Evolutionary conservation across 768 basidiomycete genomes (phyloP), one percentile per base, ranked within the genome.

Genomic region (Naganishia randhawae): DNA sequence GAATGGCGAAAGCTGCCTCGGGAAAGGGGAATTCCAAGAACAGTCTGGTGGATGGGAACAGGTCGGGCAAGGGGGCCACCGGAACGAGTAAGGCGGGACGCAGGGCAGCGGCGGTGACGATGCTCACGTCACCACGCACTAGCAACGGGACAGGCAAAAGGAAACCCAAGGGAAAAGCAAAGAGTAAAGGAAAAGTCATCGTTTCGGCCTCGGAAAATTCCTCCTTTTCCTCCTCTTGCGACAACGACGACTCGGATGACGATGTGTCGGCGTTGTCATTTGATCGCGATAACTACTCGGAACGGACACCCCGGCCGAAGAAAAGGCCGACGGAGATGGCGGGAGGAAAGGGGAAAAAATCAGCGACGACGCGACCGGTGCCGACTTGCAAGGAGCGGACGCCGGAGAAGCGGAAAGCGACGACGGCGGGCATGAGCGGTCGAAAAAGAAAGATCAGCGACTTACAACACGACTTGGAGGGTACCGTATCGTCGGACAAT

Each of bases 171-270:
- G 45, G 45, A 48, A 48, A 48, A 48, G 45, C 45, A 11, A 48
- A 48, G 25, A n/a, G 45, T 48, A 48, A 22, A n/a, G 45, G 45
- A 48, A 48, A 22, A 48, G 45, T 48, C 45, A 48, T 48, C 45
- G 45, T 48, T 48, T 48, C 45, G 7, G 45, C 45, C 45, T 48
- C 45, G 4, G 45, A 48, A 22, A n/a, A n/a, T n/a, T n/a, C n/a
- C n/a, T n/a, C n/a, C n/a, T n/a, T n/a, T n/a, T 48, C 45, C 4
- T 4, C 4, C n/a, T 17, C 19, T 1, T 17, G 25, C 4, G 45
- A n/a, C 7, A 22, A 42, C 1, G 45, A 48, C 2, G 45, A 22
- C 3, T 48, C 45, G n/a, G 45, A 48, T 48, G 45, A 48, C 25
- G 25, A 22, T 48, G 45, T 7, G 19, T 22, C 45, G 4, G 19